Percentiles rank a stretch among this genome's conserved stretches.
Evolutionary conservation across 2,329 filamentous ascomycete genomes (phyloP).

Genomic region (Aureobasidium pullulans): DNA sequence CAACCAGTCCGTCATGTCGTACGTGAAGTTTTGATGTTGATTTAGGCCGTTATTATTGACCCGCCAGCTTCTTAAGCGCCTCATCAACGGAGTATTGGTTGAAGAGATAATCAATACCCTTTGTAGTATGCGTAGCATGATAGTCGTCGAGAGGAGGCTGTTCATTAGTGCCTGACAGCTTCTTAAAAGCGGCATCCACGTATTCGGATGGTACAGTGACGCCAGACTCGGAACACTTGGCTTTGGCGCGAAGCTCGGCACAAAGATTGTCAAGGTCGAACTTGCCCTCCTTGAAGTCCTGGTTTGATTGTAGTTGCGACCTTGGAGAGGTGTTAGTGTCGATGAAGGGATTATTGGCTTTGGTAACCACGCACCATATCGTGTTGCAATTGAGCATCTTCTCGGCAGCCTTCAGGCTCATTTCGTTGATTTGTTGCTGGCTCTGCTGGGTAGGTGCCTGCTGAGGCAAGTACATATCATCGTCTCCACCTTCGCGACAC

Average conservation of each 20-base stretch:
- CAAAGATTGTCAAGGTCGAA: constrained; percentile 92
- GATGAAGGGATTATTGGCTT: not conserved
- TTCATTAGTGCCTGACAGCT: constrained; percentile 31
- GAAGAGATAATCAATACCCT: constrained; percentile 18
- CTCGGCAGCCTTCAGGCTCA: constrained; percentile 34
- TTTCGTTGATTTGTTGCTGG: constrained; percentile 8
- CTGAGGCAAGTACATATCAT: constrained; percentile 29
- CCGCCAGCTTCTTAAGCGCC: constrained; percentile 20
- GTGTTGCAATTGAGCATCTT: constrained; percentile 77
- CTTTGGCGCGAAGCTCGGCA: constrained; percentile 88
- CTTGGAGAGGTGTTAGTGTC: constrained; percentile 48
- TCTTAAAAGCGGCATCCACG: constrained; percentile 59
- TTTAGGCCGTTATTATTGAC: not conserved
- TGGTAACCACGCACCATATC: constrained; percentile 67
- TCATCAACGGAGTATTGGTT: constrained; percentile 24
- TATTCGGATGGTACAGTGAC: constrained; percentile 85
- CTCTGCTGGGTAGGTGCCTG: not conserved
- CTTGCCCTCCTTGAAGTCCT: constrained; percentile 80
- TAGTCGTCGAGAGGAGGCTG: constrained; percentile 14
- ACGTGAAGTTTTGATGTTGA: not conserved
- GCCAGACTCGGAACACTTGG: constrained; percentile 85
- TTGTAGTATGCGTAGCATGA: constrained; percentile 8
- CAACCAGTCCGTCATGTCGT: constrained; percentile 3
- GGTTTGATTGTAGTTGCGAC: constrained; percentile 82
- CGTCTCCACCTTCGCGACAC: constrained; percentile 62